phyloP scores from a whole-genome alignment of 2,329 filamentous ascomycete genomes.

The Waltergamsia citrina region DNA sequence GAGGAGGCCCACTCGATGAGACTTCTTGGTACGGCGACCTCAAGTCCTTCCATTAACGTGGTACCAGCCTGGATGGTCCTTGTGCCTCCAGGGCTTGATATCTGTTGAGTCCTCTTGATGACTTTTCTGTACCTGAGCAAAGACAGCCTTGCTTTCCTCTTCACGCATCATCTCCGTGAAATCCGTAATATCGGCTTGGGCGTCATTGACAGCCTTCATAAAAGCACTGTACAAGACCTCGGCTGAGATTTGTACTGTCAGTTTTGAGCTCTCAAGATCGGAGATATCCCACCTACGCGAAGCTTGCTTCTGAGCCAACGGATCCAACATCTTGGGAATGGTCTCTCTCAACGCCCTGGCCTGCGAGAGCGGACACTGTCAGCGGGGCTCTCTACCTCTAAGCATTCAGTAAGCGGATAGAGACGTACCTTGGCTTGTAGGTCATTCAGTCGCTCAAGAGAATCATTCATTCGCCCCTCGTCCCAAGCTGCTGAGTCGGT shows the following conservation, averaged over 20 bases:
- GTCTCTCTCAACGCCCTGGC: conserved; percentile 23
- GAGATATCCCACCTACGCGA: conserved; percentile 34
- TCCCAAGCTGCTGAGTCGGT: conserved; percentile 26
- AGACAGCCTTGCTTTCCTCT: conserved; percentile 36
- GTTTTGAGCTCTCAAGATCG: neutral
- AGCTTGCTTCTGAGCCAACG: conserved; percentile 37
- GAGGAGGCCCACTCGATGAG: neutral
- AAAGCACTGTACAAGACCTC: conserved; percentile 38
- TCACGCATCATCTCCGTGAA: conserved; percentile 37
- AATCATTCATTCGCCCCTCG: conserved; percentile 38
- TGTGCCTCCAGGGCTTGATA: conserved; percentile 49
- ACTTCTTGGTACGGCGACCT: neutral
- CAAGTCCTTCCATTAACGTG: conserved; percentile 14
- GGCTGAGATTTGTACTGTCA: conserved; percentile 25
- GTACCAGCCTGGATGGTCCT: conserved; percentile 52
- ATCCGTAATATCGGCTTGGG: conserved; percentile 40
- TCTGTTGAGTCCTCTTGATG: conserved; percentile 42
- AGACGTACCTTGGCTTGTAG: conserved; percentile 44
- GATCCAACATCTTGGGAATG: conserved; percentile 30
- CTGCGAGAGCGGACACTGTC: conserved; percentile 10
- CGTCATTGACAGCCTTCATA: conserved; percentile 34
- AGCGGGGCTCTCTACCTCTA: neutral
- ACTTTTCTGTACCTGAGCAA: conserved; percentile 44
- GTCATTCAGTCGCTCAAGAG: conserved; percentile 40
- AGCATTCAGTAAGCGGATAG: too few species aligned